phyloP scores from a whole-genome alignment of 495 filamentous ascomycete species.

The Tuber borchii region DNA sequence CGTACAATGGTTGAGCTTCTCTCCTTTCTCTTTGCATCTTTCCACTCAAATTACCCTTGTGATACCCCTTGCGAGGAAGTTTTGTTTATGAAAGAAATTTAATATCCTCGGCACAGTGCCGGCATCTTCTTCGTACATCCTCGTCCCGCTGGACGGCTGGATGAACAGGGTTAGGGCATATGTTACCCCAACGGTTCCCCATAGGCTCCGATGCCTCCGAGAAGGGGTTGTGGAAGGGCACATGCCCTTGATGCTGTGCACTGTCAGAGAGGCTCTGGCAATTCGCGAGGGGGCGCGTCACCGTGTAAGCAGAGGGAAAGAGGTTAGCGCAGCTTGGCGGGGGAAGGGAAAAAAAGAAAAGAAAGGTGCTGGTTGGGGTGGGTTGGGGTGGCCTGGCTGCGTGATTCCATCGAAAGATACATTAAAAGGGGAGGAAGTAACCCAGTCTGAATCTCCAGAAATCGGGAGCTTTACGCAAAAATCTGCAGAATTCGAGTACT shows the following conservation, averaged over 20 bases:
- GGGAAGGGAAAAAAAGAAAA: neutral
- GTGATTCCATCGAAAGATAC: constrained; percentile 11
- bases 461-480: constrained; percentile 30
- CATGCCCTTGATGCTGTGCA: neutral
- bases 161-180: neutral
- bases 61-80: neutral
- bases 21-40: neutral
- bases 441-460: constrained; percentile 35
- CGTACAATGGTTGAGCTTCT: neutral
- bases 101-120: neutral
- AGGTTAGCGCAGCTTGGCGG: neutral
- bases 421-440: constrained; percentile 40
- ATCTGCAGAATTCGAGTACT: neutral
- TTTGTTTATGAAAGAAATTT: neutral
- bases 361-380: neutral
- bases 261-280: neutral
- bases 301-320: neutral
- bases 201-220: neutral
- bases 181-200: neutral
- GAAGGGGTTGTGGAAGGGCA: neutral
- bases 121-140: neutral
- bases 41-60: neutral
- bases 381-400: neutral
- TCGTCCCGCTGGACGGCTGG: neutral
- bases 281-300: neutral